A percentile compares a stretch with the other conserved stretches of the same genome.
Evolutionary conservation across 164 flowering plant genomes (phyloP).

Genomic region (Malania oleifera): DNA sequence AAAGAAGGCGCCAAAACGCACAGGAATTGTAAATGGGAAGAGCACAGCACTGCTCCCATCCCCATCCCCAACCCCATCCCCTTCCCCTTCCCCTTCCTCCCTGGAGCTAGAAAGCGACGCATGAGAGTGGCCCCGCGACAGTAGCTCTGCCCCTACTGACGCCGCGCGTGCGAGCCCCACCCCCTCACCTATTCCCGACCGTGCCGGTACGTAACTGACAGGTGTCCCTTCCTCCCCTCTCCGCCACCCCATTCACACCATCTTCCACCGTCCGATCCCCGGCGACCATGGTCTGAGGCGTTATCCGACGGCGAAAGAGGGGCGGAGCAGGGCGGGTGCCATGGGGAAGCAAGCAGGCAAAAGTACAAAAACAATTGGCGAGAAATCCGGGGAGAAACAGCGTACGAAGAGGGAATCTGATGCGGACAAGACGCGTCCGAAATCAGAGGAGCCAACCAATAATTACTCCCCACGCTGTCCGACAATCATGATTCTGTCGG

Average conservation of each 20-base stretch:
- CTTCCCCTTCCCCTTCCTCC: no score
- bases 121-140: constrained; percentile 15
- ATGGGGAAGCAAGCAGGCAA: neutral
- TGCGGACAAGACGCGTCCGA: constrained; percentile 40
- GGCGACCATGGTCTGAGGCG: no score
- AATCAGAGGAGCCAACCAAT: constrained; percentile 34
- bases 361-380: constrained; percentile 14
- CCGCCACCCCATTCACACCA: neutral
- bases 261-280: no score
- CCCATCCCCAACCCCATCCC: no score
- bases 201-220: neutral
- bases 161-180: constrained; percentile 18
- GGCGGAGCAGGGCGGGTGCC: neutral
- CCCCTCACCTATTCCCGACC: constrained; percentile 7
- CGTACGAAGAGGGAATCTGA: constrained; percentile 36
- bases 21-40: no score
- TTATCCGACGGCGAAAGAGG: no score
- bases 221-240: neutral
- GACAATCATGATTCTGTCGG: constrained; percentile 43
- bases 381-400: constrained; percentile 25
- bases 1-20: no score
- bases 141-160: constrained; percentile 1
- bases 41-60: no score
- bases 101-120: constrained; percentile 26
- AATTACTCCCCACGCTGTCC: constrained; percentile 49